phyloP scores from a whole-genome alignment of 2,329 filamentous ascomycete genomes.

The Neurospora sp. region DNA sequence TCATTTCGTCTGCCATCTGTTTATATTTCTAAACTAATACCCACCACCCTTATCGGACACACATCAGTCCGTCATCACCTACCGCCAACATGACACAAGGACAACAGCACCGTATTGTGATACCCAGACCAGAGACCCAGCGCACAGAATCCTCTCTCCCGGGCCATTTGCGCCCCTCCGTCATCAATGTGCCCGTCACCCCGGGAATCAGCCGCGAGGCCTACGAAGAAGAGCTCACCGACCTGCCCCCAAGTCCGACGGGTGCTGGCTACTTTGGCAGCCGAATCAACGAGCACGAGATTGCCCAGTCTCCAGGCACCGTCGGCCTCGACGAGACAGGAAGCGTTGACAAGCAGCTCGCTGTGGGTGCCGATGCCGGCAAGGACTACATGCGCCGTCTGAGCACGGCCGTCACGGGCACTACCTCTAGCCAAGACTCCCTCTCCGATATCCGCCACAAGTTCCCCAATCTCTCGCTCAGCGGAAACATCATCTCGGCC shows the following conservation, averaged over 20 bases:
- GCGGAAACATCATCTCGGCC: conserved; percentile 57
- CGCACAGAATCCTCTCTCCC: conserved; percentile 20
- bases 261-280: conserved; percentile 23
- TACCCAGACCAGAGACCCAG: background rate
- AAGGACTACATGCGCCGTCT: conserved; percentile 34
- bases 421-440: conserved; percentile 31
- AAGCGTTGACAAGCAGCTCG: conserved; percentile 16
- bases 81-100: conserved; percentile 10
- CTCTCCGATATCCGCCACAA: conserved; percentile 45
- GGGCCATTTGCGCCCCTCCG: conserved; percentile 24
- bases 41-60: background rate
- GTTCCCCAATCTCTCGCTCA: conserved; percentile 48
- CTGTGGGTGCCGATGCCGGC: conserved; percentile 26
- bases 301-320: conserved; percentile 17
- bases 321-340: conserved; percentile 10
- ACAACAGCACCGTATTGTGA: background rate
- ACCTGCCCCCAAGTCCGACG: background rate
- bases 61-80: background rate
- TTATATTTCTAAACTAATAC: background rate
- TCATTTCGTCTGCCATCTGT: background rate
- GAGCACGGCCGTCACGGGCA: conserved; percentile 32
- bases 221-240: conserved; percentile 20
- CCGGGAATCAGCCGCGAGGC: conserved; percentile 26
- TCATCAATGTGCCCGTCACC: conserved; percentile 30
- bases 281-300: conserved; percentile 14